Conservation (phyloP, 2,329 filamentous ascomycete genomes). For the Dendryphion nanum region DNA sequence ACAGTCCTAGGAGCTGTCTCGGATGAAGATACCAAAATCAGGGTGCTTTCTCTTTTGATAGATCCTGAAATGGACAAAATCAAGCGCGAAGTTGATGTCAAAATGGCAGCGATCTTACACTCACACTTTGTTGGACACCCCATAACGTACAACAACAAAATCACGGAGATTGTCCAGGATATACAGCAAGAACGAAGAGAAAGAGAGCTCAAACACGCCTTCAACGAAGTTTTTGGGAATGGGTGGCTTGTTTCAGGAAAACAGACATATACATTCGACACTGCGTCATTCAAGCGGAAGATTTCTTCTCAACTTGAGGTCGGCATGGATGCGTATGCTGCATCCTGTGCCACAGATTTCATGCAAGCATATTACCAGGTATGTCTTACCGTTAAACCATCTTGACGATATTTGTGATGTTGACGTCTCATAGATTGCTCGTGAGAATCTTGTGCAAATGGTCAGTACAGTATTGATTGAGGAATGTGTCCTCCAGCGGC, state of each 20-base stretch:
- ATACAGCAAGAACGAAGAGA: conserved; percentile 2
- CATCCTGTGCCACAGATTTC: conserved; percentile 3
- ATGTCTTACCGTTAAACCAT: too few relatives aligned
- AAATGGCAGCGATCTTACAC: conserved; percentile 48
- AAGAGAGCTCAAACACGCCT: too few relatives aligned
- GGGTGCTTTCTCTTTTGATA: conserved; percentile 40
- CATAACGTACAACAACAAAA: conserved; percentile 55
- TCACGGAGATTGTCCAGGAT: conserved; percentile 22
- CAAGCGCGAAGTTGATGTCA: conserved; percentile 31
- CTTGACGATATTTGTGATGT: too few relatives aligned
- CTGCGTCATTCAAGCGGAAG: background rate
- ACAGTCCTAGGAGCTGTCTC: conserved; percentile 37
- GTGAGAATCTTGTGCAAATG: too few relatives aligned
- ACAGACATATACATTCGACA: background rate
- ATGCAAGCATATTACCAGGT: conserved; percentile 7
- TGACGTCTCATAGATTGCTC: too few relatives aligned
- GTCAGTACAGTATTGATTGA: too few relatives aligned
- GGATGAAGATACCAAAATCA: conserved; percentile 40
- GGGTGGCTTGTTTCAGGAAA: background rate
- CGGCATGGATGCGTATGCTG: conserved; percentile 44
- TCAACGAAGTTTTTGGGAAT: too few relatives aligned
- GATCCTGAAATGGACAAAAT: conserved; percentile 42
- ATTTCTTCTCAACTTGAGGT: background rate
- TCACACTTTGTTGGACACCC: conserved; percentile 47
- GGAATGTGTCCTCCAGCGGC: too few relatives aligned